Base-by-base conservation (phyloP, 2,329 filamentous ascomycete species). In the Beauveria caledonica region DNA sequence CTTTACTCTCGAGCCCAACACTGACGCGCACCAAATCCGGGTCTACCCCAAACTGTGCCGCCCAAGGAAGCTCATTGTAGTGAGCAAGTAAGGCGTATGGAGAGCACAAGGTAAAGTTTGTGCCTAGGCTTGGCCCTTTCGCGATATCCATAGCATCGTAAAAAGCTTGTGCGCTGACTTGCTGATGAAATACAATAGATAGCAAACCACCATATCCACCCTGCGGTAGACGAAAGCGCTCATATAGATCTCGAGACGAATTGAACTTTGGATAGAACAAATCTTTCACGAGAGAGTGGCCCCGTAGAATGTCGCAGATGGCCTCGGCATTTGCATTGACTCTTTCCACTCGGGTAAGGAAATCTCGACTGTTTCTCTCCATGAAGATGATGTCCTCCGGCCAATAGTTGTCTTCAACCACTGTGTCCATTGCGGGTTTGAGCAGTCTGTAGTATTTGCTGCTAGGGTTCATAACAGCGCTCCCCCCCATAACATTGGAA, bases 401-500 rank as follows among this genome's bases (percentile, higher is more conserved):
- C 91, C 94, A 99, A 71, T 94, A 92, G 59, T 89, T 92, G 72
- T 97, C 91, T 74, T 96, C 90, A 71, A 89, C 94, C 48, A 89
- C 83, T 9, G 73, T 71, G 5, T 76, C 74, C 71, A 90, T 83
- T n/a, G 80, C 78, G 5, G 77, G 70, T 70, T 91, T 93, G n/a
- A 99, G 74, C 0, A 75, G 66, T 3, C 71, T 60, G 72, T 96
- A 96, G 74, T 87, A 88, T 50, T 76, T 84, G n/a, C 86, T 78
- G 60, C 86, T 82, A 0, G 83, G 83, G 68, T 87, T 87, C 50
- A 87, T 70, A 58, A 87, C 83, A 50, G 80, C 76, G 64, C 87
- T 89, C 60, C 94, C 94, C 62, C 92, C 94, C 93, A 97, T 97
- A 66, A 99, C 94, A 72, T 99, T 97, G 72, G 90, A 94, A 74